Evolutionary conservation across 2,329 filamentous ascomycete genomes (phyloP).

Genomic region (Geoglossum cookeanum): DNA sequence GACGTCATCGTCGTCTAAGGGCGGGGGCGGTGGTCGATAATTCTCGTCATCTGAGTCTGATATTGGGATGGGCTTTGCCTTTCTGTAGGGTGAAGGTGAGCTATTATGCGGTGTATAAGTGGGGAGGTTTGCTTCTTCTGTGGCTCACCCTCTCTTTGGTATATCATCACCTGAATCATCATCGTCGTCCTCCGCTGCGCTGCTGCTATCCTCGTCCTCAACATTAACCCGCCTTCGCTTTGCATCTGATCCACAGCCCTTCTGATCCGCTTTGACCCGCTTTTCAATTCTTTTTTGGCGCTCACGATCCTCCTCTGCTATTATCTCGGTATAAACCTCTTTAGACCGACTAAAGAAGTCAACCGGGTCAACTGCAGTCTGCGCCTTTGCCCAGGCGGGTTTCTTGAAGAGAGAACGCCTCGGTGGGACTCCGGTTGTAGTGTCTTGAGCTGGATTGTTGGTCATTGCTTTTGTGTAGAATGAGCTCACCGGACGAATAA

Average conservation of each 20-base stretch:
- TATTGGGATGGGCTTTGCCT: not conserved
- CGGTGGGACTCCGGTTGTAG: constrained; percentile 6
- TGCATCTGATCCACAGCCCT: not conserved
- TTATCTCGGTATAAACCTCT: constrained; percentile 3
- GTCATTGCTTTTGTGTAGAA: not conserved
- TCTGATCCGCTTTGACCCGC: not conserved
- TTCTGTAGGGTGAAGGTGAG: not conserved
- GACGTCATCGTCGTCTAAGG: not conserved
- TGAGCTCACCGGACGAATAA: not conserved
- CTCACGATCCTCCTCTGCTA: constrained; percentile 4
- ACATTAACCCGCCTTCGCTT: not conserved
- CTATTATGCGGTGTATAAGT: no score
- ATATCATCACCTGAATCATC: not conserved
- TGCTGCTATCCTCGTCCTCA: not conserved
- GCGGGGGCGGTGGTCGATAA: not conserved
- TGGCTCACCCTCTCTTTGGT: not conserved
- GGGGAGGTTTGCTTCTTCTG: not conserved
- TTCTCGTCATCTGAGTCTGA: not conserved
- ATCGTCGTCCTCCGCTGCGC: not conserved
- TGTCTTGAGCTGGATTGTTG: not conserved
- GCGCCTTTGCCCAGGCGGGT: constrained; percentile 23
- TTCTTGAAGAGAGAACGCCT: constrained; percentile 37
- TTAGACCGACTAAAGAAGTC: constrained; percentile 5
- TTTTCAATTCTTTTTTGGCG: not conserved
- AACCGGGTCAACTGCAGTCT: not conserved